Base-by-base conservation (phyloP, 163 green algal species). In the Scenedesmus sp. region DNA sequence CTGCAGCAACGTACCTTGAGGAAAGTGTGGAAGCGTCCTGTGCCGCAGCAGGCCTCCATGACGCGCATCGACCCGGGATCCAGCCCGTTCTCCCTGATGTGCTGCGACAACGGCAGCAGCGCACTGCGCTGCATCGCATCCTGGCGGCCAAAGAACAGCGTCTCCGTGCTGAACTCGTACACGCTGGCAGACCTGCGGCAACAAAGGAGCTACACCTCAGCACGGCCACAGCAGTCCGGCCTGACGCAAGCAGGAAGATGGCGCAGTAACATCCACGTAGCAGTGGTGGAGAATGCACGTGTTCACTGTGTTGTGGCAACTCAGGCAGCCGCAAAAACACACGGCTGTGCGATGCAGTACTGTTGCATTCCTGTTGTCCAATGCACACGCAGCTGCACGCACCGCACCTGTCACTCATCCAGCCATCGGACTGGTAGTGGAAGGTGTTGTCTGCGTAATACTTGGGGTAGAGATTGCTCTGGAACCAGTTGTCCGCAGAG, bases 391-490 rank as follows among this genome's bases (percentile, higher is more conserved):
- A 56, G 49, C 15, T 56, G 49, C 15, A 13, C 49, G 13, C 30
- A 40, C 30, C 94, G 4, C 87, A 95, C 35, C 85, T 42, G 30
- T 53, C 56, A 40, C 76, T 94, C 22, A 99, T 89, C 97, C 97
- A 99, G 9, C 97, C 97, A 85, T 99, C 97, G 0, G 93, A 97
- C 93, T 99, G 97, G 93, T 97, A 99, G 93, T 99, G 97, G 89
- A 97, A 99, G 22, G 96, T 98, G 46, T 96, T 95, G 72, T 86
- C 89, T 90, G 81, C 85, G 94, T 97, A 99, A 91, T 99, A 99
- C 2, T 95, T 91, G 1, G 97, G 97, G 92, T 98, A 97, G 73
- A 96, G 15, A 65, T 35, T 72, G 73, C 53, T 44, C 33, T 26
- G 13, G 37, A 86, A 91, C 89, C 89, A 92, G 89, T 89, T 89